phyloP scores from a whole-genome alignment of 2,329 filamentous ascomycete genomes.

The Aspergillus nomiae region DNA sequence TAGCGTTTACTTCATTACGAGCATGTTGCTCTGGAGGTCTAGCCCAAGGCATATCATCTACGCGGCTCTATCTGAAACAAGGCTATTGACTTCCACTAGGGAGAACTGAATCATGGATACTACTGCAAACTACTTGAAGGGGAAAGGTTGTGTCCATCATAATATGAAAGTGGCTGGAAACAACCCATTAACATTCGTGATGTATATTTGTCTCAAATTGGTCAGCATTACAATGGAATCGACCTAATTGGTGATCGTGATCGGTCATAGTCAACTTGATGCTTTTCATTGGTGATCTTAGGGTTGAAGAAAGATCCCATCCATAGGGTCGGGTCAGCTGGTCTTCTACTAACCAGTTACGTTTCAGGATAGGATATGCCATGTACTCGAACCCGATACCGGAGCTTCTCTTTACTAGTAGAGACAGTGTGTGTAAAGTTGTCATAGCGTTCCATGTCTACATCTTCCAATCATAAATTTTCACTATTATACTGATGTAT shows the following conservation, averaged over 20 bases:
- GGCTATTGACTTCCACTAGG: background rate
- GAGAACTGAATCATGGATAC: background rate
- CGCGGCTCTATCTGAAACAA: background rate
- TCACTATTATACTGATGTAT: constrained; percentile 3
- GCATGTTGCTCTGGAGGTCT: background rate
- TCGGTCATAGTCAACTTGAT: background rate
- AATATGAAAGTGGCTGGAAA: background rate
- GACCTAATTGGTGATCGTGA: background rate
- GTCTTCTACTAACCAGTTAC: background rate
- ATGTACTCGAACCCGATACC: background rate
- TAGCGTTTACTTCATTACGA: background rate
- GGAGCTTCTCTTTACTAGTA: background rate
- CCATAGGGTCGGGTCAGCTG: background rate
- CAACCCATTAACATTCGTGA: background rate
- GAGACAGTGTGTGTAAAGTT: background rate
- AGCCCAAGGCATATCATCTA: background rate
- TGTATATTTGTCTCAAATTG: background rate
- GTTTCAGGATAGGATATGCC: background rate
- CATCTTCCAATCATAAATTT: background rate
- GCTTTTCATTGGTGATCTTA: background rate
- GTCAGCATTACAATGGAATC: background rate
- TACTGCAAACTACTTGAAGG: background rate
- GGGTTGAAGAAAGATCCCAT: background rate
- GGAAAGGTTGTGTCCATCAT: background rate
- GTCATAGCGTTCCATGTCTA: background rate